Conservation (phyloP, 345 rosid genomes). For the Pelargonium nanum region DNA sequence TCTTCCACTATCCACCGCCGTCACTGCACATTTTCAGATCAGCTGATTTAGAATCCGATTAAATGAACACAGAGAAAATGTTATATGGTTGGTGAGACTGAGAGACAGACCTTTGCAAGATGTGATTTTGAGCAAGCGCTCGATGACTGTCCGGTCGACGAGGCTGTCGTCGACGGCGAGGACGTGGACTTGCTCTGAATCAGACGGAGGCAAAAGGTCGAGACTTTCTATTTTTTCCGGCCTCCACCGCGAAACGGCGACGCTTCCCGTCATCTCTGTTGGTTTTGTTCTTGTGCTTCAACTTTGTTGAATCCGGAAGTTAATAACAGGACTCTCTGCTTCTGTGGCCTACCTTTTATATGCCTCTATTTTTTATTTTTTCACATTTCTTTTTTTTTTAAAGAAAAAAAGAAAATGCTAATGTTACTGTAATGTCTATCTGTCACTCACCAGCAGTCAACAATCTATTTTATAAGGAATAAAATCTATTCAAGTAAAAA, state of each 20-base stretch:
- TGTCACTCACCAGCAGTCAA: no score
- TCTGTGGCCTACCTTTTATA: background rate
- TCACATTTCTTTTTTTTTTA: background rate
- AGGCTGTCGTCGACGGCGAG: slow-evolving; percentile 26
- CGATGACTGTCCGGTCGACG: slow-evolving; percentile 26
- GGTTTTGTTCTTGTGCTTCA: background rate
- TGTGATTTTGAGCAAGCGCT: slow-evolving; percentile 16
- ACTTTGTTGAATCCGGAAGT: background rate
- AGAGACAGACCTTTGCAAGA: slow-evolving; percentile 17
- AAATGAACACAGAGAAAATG: background rate
- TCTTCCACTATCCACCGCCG: slow-evolving; percentile 24
- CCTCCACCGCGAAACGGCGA: background rate
- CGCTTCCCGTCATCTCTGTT: background rate
- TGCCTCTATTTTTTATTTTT: no score
- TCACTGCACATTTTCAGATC: slow-evolving; percentile 18
- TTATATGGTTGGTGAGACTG: no score
- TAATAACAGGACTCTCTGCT: background rate
- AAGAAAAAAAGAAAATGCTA: no score
- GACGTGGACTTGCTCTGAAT: slow-evolving; percentile 14
- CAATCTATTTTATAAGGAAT: no score
- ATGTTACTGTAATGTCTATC: no score
- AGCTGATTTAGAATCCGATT: slow-evolving; percentile 4
- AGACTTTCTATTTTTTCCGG: background rate
- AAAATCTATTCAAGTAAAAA: no score
- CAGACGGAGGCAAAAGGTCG: background rate